Percentiles rank a stretch among this genome's conserved stretches.
phyloP scores from a whole-genome alignment of 192 early-diverging fungal species.

The Rhizophlyctis rosea region DNA sequence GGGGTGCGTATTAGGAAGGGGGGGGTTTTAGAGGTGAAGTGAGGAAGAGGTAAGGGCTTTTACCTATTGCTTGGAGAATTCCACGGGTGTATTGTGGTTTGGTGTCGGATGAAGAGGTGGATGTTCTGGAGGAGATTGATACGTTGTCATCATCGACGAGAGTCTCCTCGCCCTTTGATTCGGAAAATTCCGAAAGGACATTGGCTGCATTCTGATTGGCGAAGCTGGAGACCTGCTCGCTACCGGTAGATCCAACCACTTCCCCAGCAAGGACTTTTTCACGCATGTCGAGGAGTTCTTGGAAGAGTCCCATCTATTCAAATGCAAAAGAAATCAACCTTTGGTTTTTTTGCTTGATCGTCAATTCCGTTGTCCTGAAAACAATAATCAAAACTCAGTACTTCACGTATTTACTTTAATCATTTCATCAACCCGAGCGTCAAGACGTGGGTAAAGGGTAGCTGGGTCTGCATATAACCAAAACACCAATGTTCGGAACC shows the following conservation, averaged over 20 bases:
- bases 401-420: constrained; percentile 62
- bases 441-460: constrained; percentile 71
- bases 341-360: background rate
- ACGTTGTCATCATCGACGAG: no score
- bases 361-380: background rate
- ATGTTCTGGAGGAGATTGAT: no score
- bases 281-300: constrained; percentile 49
- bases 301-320: constrained; percentile 42
- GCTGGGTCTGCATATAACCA: constrained; percentile 81
- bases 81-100: constrained; percentile 57
- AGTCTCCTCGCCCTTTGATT: no score
- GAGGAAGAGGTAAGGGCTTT: background rate
- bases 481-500: constrained; percentile 73
- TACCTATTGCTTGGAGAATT: constrained; percentile 74
- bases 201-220: no score
- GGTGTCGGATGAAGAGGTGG: no score
- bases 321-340: background rate
- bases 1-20: background rate
- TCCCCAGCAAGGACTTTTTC: constrained; percentile 30
- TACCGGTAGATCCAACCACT: constrained; percentile 37
- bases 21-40: background rate
- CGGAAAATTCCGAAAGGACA: no score
- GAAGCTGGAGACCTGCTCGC: no score
- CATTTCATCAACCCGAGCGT: constrained; percentile 86
- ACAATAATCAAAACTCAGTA: constrained; percentile 21